Conservation (phyloP, 2,329 filamentous ascomycete genomes). For the Bipolaris gigantea region DNA sequence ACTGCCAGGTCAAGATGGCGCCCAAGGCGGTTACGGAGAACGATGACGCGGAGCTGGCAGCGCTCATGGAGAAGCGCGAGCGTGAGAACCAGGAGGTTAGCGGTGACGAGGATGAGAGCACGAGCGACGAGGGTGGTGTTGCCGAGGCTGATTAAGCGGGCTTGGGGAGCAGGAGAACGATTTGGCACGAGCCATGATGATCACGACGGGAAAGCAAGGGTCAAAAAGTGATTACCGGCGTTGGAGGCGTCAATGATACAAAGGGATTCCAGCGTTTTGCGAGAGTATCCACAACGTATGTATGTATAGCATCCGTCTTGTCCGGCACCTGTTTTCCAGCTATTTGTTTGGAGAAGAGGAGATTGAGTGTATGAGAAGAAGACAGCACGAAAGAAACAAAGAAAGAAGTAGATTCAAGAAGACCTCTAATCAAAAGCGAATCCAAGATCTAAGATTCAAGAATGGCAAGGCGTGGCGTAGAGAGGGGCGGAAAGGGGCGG, state of each 20-base stretch:
- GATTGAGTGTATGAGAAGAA: not conserved
- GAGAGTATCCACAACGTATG: constrained; percentile 25
- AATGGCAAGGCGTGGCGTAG: constrained; percentile 1
- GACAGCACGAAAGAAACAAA: not conserved
- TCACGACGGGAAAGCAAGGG: constrained; percentile 22
- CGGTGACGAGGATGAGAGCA: constrained; percentile 93
- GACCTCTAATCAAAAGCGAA: not conserved
- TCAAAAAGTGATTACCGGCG: constrained; percentile 36
- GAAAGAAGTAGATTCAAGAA: not conserved
- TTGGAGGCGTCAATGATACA: constrained; percentile 22
- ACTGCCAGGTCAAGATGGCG: constrained; percentile 92
- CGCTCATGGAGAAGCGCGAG: constrained; percentile 98
- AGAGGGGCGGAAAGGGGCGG: not conserved
- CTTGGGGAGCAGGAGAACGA: constrained; percentile 1
- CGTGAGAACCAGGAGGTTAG: constrained; percentile 97
- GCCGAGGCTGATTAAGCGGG: constrained; percentile 40
- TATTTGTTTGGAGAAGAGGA: not conserved
- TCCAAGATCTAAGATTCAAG: not conserved
- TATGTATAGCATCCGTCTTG: constrained; percentile 12
- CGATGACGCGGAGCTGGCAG: constrained; percentile 94
- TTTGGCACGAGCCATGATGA: constrained; percentile 17
- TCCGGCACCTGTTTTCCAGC: constrained; percentile 1
- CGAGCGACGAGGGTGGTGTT: constrained; percentile 79
- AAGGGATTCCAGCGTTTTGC: constrained; percentile 20
- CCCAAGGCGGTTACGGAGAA: constrained; percentile 99